Evolutionary conservation across 2,329 filamentous ascomycete species (phyloP).

Genomic region (Pyricularia sp.): DNA sequence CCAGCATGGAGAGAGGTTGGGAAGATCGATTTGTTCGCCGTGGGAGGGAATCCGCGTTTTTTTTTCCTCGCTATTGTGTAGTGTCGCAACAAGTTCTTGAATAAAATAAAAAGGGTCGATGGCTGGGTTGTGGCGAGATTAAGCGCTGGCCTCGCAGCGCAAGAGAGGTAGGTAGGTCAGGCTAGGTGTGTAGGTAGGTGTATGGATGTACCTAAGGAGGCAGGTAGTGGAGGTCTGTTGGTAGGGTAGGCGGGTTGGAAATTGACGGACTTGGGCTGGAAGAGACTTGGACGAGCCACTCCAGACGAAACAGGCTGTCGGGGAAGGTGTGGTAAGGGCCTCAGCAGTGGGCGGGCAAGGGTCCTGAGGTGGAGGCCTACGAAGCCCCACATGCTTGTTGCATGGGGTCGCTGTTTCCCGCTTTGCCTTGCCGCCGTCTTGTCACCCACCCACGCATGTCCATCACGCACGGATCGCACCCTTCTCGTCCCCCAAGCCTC

Average conservation of each 20-base stretch:
- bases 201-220: neutral
- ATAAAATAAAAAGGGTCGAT: neutral
- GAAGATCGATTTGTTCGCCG: neutral
- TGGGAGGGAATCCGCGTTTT: neutral
- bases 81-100: neutral
- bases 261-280: neutral
- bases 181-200: no score
- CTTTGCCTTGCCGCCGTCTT: neutral
- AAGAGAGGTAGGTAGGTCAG: neutral
- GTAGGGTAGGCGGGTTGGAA: neutral
- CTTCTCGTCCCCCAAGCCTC: neutral
- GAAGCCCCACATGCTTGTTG: neutral
- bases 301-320: neutral
- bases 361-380: neutral
- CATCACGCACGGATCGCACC: neutral
- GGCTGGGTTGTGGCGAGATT: neutral
- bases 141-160: neutral
- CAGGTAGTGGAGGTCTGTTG: neutral
- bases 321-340: neutral
- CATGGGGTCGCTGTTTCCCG: neutral
- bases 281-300: neutral
- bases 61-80: neutral
- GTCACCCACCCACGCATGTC: neutral
- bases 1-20: slow-evolving; percentile 1
- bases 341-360: neutral